phyloP scores from a whole-genome alignment of 1,284 basidiomycete species.

The Testicularia cyperi region DNA sequence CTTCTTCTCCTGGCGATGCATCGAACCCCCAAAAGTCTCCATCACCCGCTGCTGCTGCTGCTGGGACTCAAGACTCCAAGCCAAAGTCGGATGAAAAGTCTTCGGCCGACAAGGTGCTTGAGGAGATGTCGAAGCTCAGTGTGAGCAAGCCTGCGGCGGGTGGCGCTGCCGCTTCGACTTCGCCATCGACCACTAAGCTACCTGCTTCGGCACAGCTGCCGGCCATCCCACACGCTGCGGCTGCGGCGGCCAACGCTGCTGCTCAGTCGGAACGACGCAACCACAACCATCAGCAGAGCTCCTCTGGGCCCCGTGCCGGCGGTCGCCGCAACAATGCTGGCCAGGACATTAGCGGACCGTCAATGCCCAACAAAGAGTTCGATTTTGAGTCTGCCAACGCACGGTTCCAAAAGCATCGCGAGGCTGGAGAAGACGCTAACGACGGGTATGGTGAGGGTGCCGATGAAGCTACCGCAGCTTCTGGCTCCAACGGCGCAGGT shows the following conservation, averaged over 20 bases:
- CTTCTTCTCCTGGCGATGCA: too few relatives aligned
- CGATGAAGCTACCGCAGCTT: background rate
- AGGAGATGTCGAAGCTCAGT: conserved; percentile 45
- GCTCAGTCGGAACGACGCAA: conserved; percentile 14
- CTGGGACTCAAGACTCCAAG: too few relatives aligned
- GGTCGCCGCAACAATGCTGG: background rate
- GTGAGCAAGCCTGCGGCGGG: conserved; percentile 19
- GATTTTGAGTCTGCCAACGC: conserved; percentile 59
- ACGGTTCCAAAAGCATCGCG: conserved; percentile 48
- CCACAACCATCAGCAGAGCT: conserved; percentile 1
- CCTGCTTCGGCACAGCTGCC: conserved; percentile 29
- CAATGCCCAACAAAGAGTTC: conserved; percentile 48
- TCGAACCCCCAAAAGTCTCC: conserved; percentile 2
- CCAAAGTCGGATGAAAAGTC: conserved; percentile 19
- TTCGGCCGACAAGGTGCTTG: conserved; percentile 39
- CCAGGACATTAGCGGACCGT: conserved; percentile 12
- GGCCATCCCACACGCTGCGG: conserved; percentile 42
- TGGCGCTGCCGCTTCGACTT: conserved; percentile 13
- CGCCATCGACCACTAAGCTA: conserved; percentile 18
- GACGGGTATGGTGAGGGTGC: conserved; percentile 1
- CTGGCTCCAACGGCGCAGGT: background rate
- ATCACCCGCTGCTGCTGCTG: conserved; percentile 8
- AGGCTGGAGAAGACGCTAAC: background rate
- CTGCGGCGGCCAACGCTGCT: conserved; percentile 28
- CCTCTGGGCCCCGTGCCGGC: background rate